Conservation (phyloP, 2,329 filamentous ascomycete species). For the Alternaria sp. region DNA sequence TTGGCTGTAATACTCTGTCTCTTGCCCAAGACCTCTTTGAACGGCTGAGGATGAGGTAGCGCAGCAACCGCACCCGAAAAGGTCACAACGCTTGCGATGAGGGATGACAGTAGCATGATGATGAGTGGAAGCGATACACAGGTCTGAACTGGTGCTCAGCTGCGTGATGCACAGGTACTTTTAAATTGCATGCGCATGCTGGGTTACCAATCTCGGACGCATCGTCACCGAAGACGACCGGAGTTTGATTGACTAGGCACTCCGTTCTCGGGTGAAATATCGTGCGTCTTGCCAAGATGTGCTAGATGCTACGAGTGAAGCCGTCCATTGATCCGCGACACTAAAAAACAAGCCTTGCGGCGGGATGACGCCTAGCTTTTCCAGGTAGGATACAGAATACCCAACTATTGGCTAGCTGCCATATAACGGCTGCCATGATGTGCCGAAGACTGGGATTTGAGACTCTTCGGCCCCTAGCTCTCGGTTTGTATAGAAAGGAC, state of each 20-base stretch:
- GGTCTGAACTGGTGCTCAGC: not conserved
- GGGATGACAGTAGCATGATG: not conserved
- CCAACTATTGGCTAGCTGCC: not conserved
- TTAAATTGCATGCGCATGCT: not conserved
- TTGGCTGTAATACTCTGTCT: not conserved
- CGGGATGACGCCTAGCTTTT: not conserved
- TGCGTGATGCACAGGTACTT: not conserved
- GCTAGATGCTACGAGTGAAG: not conserved
- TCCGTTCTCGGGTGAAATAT: not conserved
- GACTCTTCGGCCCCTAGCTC: not conserved
- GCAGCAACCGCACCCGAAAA: not conserved
- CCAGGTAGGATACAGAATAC: not conserved
- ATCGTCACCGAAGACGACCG: not conserved
- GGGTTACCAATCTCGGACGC: not conserved
- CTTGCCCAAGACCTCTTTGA: not conserved
- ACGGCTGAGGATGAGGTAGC: constrained; percentile 2
- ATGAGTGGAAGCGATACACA: not conserved
- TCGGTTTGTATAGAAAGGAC: not conserved
- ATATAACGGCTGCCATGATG: not conserved
- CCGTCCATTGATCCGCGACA: not conserved
- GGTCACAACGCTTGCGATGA: not conserved
- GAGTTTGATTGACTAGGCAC: not conserved
- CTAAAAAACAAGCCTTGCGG: not conserved
- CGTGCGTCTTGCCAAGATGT: not conserved
- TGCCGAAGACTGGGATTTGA: not conserved